phyloP scores from a whole-genome alignment of 1,139 yeast genomes.

The Pichia sp. region DNA sequence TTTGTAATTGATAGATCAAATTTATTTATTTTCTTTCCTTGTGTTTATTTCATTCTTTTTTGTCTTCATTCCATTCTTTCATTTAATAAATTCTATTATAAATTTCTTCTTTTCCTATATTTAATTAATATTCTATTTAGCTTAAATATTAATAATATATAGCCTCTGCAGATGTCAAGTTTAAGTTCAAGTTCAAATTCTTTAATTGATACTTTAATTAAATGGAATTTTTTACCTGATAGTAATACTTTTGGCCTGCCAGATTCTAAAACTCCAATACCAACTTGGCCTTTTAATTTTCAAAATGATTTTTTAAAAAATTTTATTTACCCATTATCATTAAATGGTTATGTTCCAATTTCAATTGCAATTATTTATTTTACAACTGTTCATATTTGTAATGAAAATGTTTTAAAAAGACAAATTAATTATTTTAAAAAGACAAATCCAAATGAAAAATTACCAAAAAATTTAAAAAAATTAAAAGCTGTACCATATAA shows the following conservation, averaged over 20 bases:
- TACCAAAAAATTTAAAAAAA: constrained; percentile 28
- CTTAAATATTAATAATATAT: no score
- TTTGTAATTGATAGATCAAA: no score
- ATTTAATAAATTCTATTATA: no score
- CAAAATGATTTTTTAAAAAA: constrained; percentile 16
- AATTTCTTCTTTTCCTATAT: no score
- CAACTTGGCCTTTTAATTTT: constrained; percentile 26
- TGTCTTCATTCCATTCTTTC: no score
- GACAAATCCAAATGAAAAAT: constrained; percentile 20
- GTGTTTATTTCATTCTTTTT: no score
- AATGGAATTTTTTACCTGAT: constrained; percentile 21
- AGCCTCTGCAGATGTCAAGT: no score
- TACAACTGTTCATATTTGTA: constrained; percentile 49
- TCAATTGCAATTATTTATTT: constrained; percentile 58
- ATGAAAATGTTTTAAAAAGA: constrained; percentile 32
- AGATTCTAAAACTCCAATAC: constrained; percentile 19
- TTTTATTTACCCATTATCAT: constrained; percentile 30
- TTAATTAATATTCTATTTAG: no score
- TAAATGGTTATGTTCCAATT: constrained; percentile 44
- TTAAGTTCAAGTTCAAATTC: no score
- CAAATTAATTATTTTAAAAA: constrained; percentile 25
- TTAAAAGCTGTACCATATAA: constrained; percentile 52
- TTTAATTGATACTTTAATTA: constrained; percentile 11
- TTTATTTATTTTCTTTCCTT: no score
- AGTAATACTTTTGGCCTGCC: constrained; percentile 23